Base-by-base conservation (phyloP, 495 filamentous ascomycete genomes). In the Aspergillus leporis region DNA sequence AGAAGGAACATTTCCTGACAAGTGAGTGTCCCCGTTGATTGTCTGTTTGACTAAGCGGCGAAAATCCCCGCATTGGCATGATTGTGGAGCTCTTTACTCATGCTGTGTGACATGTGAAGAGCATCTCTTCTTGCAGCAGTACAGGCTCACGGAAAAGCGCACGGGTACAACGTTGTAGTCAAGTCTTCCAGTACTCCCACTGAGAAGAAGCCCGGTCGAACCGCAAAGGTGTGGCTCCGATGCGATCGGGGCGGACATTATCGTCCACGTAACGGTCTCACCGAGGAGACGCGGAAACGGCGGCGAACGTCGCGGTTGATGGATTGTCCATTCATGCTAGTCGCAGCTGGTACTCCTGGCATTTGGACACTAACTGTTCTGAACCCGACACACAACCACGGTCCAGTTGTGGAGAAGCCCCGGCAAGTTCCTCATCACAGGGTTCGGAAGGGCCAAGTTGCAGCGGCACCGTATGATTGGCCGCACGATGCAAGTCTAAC, bases 401-500 rank as follows among this genome's bases (percentile, higher is more conserved):
- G 76, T 14, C 76, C 77, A 9, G 62, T 77, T 12, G 45, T 76
- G 31, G 77, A 80, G 47, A 73, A 74, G 55, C 70, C 75, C 25
- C 74, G 74, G 7, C 73, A 74, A 46, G 63, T 70, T 25, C 66
- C 70, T 62, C 76, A 79, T 48, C 74, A 75, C 22, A 77, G 76
- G 58, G 73, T 77, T 41, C 74, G 77, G 32, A 78, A 79, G 55
- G 77, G 78, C 30, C 77, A 78, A 57, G 64, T 83, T 34, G 70
- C 75, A 9, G 78, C 82, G 0, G 57, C 64, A 1, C 85, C 85
- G 28, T 88, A 88, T 65, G 71, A 75, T 50, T 88, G 85, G 85
- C 87, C 86, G 0, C 84, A 87, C 61, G 82, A 87, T 67, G 75
- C 76, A 13, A 74, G 73, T 21, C 76, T 88, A 53, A 78, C 80